A percentile compares a stretch with the other conserved stretches of the same genome.
These are phyloP conservation scores for Fraxinus nigra DNA, from an alignment of 305 asterid species.

Conservation along the genomic window DNA sequence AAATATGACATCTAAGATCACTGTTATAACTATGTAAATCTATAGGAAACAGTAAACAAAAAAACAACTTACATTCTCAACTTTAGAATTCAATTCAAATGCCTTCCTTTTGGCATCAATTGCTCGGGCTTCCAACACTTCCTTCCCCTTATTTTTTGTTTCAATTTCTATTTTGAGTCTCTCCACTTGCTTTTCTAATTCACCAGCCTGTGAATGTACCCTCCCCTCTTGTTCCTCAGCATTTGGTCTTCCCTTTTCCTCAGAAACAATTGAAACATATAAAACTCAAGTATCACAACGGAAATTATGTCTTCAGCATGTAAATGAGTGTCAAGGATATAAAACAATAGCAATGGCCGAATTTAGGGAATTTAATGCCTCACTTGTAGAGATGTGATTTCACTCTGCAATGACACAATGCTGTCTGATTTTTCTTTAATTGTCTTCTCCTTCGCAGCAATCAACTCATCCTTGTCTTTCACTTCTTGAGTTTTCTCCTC, in stretches of 20 bases:
- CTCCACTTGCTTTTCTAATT: slow-evolving; percentile 54
- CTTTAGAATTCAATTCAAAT: slow-evolving; percentile 43
- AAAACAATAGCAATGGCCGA: not conserved
- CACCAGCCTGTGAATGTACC: slow-evolving; percentile 67
- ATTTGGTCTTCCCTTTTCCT: slow-evolving; percentile 48
- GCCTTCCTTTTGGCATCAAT: slow-evolving; percentile 48
- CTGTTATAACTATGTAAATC: not conserved
- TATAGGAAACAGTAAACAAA: slow-evolving; percentile 1
- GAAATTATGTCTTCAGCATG: not conserved
- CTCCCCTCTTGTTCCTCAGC: slow-evolving; percentile 58
- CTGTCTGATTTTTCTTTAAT: slow-evolving; percentile 60
- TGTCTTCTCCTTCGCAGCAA: slow-evolving; percentile 60
- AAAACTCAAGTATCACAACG: not conserved
- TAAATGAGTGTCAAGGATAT: not conserved
- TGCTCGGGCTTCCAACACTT: slow-evolving; percentile 42
- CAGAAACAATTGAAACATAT: not conserved
- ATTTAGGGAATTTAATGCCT: slow-evolving; percentile 31
- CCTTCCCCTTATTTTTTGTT: slow-evolving; percentile 46
- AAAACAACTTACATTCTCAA: slow-evolving; percentile 50
- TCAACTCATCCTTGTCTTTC: slow-evolving; percentile 54
- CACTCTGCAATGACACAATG: slow-evolving; percentile 57
- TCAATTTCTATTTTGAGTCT: slow-evolving; percentile 47
- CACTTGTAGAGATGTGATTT: slow-evolving; percentile 68
- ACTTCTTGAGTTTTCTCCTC: slow-evolving; percentile 61
- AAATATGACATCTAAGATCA: not conserved